phyloP scores from a whole-genome alignment of 345 rosid species.

The Microcos paniculata region DNA sequence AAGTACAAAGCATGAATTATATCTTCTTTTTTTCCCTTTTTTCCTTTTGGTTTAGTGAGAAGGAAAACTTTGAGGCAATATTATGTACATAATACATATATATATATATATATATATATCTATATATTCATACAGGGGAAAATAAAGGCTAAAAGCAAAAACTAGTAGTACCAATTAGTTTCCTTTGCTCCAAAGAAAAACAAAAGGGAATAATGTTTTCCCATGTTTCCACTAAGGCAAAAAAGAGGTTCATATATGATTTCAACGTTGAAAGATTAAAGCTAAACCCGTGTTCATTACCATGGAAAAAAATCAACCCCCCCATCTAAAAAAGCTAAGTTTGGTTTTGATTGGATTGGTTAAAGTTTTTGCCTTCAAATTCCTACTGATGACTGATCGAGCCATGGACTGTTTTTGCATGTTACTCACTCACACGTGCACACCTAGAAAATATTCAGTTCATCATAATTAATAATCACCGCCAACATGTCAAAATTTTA shows the following conservation, averaged over 20 bases:
- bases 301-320: constrained; percentile 6
- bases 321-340: constrained; percentile 6
- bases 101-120: not conserved
- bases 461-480: not conserved
- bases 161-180: not conserved
- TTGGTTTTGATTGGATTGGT: constrained; percentile 11
- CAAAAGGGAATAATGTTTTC: not conserved
- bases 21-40: not conserved
- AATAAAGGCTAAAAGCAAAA: not conserved
- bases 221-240: constrained; percentile 8
- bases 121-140: not conserved
- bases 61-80: not conserved
- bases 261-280: constrained; percentile 17
- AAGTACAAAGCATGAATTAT: not conserved
- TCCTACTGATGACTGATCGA: not conserved
- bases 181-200: constrained; percentile 13
- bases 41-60: not conserved
- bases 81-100: too few species aligned
- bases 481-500: constrained; percentile 9
- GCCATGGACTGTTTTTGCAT: constrained; percentile 19
- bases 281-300: not conserved
- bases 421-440: constrained; percentile 62
- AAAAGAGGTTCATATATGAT: not conserved
- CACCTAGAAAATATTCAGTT: constrained; percentile 21
- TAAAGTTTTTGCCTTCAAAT: constrained; percentile 10